Base-by-base conservation (phyloP, 768 basidiomycete species). In the Gloeostereum incarnatum region DNA sequence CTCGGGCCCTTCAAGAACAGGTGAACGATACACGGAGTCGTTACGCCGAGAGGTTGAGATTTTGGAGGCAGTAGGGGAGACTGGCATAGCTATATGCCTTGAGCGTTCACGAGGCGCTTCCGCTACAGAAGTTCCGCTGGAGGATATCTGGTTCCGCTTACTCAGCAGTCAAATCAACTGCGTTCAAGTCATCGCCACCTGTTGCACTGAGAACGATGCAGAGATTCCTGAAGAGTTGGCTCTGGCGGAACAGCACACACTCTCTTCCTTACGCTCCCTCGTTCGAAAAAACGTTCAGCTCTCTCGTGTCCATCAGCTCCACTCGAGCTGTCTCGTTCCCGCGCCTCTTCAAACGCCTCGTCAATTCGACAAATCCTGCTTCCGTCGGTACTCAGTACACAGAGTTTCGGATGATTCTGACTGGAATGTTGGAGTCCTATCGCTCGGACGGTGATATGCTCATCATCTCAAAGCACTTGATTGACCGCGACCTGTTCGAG, bases 381-480 rank as follows among this genome's bases (percentile, higher is more conserved):
- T 62, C 76, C 1, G 64, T 69, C 17, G 71, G 76, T 23, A 75
- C 78, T 9, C 75, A 79, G 19, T 98, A 97, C 58, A 78, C 81
- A 16, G 93, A 98, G 58, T 94, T 98, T 59, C 73, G 90, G 31
- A 73, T 77, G 8, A 92, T 99, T 43, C 66, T 99, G 21, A 81
- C 80, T 1, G 85, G 89, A n/a, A 99, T 98, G 89, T 60, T 98
- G 49, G 91, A 94, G 51, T 84, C 90, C 2, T 98, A 97, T 61
- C 78, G 83, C 26, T 78, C 84, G 3, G 93, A 99, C 46, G 88
- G 86, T 19, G 93, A 97, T 47, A 77, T 93, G 69, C 64, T 98
- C 18, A 59, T 68, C 30, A 91, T 94, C 49, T 85, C 90, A 17
- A 87, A 83, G 45, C 77, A 78, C 43, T 62, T 98, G 31, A 65